Base-by-base conservation (phyloP, 352 stramenopile genomes). In the Phytophthora meadii region DNA sequence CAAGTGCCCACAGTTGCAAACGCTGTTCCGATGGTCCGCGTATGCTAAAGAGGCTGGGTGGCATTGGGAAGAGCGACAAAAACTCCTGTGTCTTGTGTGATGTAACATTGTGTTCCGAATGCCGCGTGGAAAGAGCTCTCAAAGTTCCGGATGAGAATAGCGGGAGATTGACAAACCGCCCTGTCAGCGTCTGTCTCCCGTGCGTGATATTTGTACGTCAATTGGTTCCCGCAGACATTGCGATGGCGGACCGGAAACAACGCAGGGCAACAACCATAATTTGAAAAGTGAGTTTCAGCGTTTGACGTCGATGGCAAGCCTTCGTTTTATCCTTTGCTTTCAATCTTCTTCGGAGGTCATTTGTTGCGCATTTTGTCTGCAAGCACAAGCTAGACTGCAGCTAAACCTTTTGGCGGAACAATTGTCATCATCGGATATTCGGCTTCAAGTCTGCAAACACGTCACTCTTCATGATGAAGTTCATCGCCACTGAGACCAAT, bases 141-240 rank as follows among this genome's bases (percentile, higher is more conserved):
- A 68, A 68, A 30, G 46, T 51, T 5, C 10, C 30, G 12, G 45
- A 57, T 12, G 25, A 61, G 7, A 61, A 24, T n/a, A 66, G 49
- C 42, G 49, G 48, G 5, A 62, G 53, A 14, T 25, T 68, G 11
- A 57, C 48, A 7, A 40, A 64, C 19, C 34, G 54, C 3, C 7
- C 28, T n/a, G 64, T 72, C 12, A 41, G 40, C 19, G 45, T 72
- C 2, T 72, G 64, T n/a, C 51, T 51, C n/a, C 17, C 64, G 8
- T 72, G 64, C 47, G 47, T 72, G 32, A 48, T 46, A 46, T 57
- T 57, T 34, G 64, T 68, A 12, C 64, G 51, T n/a, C 44, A 68
- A 39, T 45, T 68, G 32, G 28, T 10, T 15, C 58, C 64, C 1
- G 44, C 45, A 40, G 58, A 72, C 4, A 58, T 72, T 27, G 64